These are phyloP conservation scores for Amaranthus cruentus DNA, from an alignment of 148 eudicot species.

Conservation along the genomic window DNA sequence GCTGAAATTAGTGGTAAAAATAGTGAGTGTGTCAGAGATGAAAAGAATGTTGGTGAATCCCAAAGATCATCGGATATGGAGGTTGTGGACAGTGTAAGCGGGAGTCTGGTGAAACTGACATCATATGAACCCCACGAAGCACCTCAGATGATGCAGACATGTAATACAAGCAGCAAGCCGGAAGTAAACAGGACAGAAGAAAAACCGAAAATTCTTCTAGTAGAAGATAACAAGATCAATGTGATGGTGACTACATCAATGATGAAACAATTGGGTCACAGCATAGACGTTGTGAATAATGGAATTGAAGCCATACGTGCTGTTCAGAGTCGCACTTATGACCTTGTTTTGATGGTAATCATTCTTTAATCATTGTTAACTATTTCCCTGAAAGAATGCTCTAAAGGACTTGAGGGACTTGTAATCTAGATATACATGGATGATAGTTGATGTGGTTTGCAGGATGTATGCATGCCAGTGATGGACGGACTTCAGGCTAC, in stretches of 20 bases:
- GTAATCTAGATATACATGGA: background rate
- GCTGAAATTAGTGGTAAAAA: constrained; percentile 14
- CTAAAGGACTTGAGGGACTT: too few relatives aligned
- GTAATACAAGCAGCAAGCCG: constrained; percentile 32
- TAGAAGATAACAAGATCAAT: constrained; percentile 84
- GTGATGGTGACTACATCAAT: constrained; percentile 79
- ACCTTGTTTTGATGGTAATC: constrained; percentile 84
- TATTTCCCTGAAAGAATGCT: too few relatives aligned
- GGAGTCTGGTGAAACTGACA: constrained; percentile 16
- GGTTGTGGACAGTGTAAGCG: constrained; percentile 13
- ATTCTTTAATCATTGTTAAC: too few relatives aligned
- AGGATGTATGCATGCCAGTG: constrained; percentile 97
- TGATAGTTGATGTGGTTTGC: constrained; percentile 9
- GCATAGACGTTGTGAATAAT: constrained; percentile 69
- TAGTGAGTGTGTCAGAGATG: constrained; percentile 17
- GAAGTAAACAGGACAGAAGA: constrained; percentile 28
- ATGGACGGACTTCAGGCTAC: constrained; percentile 98
- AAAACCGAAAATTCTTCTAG: constrained; percentile 75
- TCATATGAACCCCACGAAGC: constrained; percentile 28
- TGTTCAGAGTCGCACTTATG: constrained; percentile 52
- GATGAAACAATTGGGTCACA: constrained; percentile 82
- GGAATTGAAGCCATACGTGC: constrained; percentile 91
- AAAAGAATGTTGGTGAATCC: constrained; percentile 19
- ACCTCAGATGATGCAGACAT: constrained; percentile 23
- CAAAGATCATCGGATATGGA: constrained; percentile 17